Conservation (phyloP, 73 alveolate species). For the Paramecium pentaurelia region DNA sequence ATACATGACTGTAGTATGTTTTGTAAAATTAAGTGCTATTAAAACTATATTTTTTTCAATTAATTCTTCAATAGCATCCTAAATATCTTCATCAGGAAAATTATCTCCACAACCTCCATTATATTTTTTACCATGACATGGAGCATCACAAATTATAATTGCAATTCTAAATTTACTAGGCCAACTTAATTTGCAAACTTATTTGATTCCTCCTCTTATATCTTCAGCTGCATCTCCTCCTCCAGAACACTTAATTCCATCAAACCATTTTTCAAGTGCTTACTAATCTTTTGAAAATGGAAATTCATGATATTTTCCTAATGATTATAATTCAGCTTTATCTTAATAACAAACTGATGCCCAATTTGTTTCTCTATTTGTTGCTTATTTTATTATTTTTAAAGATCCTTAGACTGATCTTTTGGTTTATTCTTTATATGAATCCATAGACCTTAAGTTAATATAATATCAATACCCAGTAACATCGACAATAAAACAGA, state of each 20-base stretch:
- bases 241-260: background rate
- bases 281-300: background rate
- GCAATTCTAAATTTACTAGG: background rate
- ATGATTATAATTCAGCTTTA: background rate
- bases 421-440: background rate
- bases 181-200: background rate
- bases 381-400: background rate
- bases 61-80: background rate
- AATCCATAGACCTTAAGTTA: background rate
- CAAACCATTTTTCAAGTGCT: background rate
- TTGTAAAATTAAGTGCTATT: background rate
- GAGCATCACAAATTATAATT: constrained; percentile 23
- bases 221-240: constrained; percentile 37
- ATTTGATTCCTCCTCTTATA: background rate
- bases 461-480: background rate
- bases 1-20: background rate
- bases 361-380: constrained; percentile 25
- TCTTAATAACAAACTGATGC: constrained; percentile 17
- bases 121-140: background rate
- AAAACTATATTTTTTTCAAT: background rate
- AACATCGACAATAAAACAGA: background rate
- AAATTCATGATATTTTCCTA: background rate
- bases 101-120: background rate
- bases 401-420: background rate
- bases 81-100: background rate